Evolutionary conservation across 192 early-diverging fungal genomes (phyloP).

Genomic region (Mortierella antarctica): DNA sequence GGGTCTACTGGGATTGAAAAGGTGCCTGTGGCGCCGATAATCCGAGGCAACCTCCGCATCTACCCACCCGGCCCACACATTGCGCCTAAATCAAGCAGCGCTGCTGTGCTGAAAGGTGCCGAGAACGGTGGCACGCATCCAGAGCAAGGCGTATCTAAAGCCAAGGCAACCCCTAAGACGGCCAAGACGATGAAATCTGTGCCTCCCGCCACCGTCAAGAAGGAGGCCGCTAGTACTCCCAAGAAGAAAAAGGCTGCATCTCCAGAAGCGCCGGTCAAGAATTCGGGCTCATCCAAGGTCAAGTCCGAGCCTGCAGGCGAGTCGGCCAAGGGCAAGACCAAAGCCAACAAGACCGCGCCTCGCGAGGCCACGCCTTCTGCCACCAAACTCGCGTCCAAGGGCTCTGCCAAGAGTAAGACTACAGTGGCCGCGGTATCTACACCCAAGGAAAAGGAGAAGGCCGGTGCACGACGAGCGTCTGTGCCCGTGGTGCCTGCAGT

Average conservation of each 20-base stretch:
- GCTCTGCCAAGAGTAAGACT: not conserved
- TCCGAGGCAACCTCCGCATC: constrained; percentile 50
- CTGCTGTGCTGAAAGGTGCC: not conserved
- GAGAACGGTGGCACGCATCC: not conserved
- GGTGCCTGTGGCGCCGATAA: constrained; percentile 19
- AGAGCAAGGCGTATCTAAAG: not conserved
- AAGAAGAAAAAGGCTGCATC: constrained; percentile 1
- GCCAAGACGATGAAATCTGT: not conserved
- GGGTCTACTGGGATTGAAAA: too few relatives aligned
- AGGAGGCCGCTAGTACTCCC: not conserved
- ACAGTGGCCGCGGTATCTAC: not conserved
- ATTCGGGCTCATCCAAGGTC: not conserved
- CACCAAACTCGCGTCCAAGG: not conserved
- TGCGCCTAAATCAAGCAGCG: constrained; percentile 7
- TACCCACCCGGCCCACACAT: constrained; percentile 50
- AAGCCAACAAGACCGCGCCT: not conserved
- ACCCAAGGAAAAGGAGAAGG: constrained; percentile 20
- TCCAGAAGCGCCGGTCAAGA: too few relatives aligned
- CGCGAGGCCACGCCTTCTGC: not conserved
- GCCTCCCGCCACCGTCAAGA: not conserved
- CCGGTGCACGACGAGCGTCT: constrained; percentile 19
- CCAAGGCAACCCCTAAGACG: constrained; percentile 8
- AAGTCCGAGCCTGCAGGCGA: constrained; percentile 2
- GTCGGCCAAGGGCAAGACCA: constrained; percentile 17
- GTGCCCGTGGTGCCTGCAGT: constrained; percentile 50